These are phyloP conservation scores for Fusarium sp. DNA, from an alignment of 2,329 filamentous ascomycete genomes.

Conservation along the genomic window DNA sequence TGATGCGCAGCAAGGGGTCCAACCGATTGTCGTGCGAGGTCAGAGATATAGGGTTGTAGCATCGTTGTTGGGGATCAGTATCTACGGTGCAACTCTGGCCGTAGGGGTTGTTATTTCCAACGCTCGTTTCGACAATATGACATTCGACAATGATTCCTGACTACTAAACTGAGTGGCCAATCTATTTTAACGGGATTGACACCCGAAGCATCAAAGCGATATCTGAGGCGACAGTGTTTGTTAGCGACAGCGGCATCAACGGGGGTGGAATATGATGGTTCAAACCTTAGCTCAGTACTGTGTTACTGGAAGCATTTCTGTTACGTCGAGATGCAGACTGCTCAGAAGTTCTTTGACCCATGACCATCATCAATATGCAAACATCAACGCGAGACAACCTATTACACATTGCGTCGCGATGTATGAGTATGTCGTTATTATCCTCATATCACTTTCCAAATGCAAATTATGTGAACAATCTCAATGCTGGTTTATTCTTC, in stretches of 20 bases:
- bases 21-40: conserved; percentile 41
- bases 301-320: neutral
- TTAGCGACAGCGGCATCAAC: conserved; percentile 35
- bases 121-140: conserved; percentile 14
- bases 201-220: conserved; percentile 21
- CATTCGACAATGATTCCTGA: conserved; percentile 2
- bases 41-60: conserved; percentile 20
- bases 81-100: conserved; percentile 2
- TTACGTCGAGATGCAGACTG: neutral
- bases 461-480: too few species aligned
- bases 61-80: conserved; percentile 12
- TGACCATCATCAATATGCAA: neutral
- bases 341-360: conserved; percentile 1
- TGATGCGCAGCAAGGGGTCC: conserved; percentile 38
- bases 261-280: conserved; percentile 19
- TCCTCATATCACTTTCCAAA: too few species aligned
- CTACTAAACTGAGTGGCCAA: conserved; percentile 8
- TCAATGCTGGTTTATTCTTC: neutral
- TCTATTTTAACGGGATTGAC: conserved; percentile 35
- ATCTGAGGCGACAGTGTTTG: conserved; percentile 22
- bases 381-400: too few species aligned
- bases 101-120: neutral
- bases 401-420: too few species aligned
- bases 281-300: conserved; percentile 10
- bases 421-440: too few species aligned